Evolutionary conservation across 441 rosid genomes (phyloP), one percentile per base, ranked within the genome.

Genomic region (Arabidopsis hybrid): DNA sequence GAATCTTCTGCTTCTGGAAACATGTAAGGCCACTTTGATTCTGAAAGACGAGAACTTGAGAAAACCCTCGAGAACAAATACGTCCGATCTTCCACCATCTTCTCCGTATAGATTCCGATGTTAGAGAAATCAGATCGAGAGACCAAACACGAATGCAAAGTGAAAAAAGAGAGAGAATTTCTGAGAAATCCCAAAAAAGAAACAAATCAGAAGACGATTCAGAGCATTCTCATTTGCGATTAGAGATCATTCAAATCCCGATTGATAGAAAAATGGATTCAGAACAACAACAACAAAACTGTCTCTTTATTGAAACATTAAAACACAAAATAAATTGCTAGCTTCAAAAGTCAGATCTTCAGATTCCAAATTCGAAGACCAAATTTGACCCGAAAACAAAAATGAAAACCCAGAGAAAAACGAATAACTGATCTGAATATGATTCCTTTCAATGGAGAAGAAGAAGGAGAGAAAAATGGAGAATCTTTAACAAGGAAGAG

Each of bases 11-110:
- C 63, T 49, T 14, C 10, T 2, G 71, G 75, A 52, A 10, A 73
- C 92, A 88, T 81, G 86, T 74, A 85, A 84, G 84, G 35, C 98
- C 96, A 87, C 80, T 81, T 83, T 18, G 84, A 74, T 73, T 90
- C 92, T 5, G 82, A 78, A 71, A 84, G 88, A 85, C 96, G 86
- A 79, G 96, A 85, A 79, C 83, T 78, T 56, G 88, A 77, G 84
- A 89, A 83, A 79, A 86, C 87, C 72, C 92, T 88, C 3, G 91
- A 78, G 8, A 81, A 68, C 73, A 86, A 65, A 80, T 82, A 68
- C 69, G 82, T 63, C 55, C 85, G 85, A 64, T 88, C 90, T 79
- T 91, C 97, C 80, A 91, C 85, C 99, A 91, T 94, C 75, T 86
- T 36, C 60, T 88, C 56, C 31, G 68, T 40, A 40, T 18, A 57